Percentiles rank a stretch among this genome's conserved stretches.
Conservation (phyloP, 2,329 filamentous ascomycete genomes). For the Scedosporium apiospermum region DNA sequence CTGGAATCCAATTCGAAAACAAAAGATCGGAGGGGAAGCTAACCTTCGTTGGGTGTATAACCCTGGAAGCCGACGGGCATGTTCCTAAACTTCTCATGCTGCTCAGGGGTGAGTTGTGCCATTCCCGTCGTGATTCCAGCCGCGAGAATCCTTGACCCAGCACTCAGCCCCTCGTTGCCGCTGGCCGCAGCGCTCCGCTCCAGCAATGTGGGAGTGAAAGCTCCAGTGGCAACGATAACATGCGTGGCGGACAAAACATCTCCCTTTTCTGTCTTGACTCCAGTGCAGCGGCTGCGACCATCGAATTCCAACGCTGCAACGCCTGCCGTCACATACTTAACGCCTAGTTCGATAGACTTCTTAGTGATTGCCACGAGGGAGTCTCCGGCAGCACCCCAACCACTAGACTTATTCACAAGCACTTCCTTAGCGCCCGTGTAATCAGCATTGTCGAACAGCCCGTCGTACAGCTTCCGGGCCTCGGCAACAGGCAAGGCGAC, state of each 20-base stretch:
- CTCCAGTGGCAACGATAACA: slow-evolving; percentile 45
- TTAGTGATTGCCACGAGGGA: slow-evolving; percentile 44
- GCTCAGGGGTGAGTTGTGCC: slow-evolving; percentile 38
- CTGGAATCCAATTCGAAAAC: slow-evolving; percentile 9
- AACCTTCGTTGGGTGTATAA: slow-evolving; percentile 26
- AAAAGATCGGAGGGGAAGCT: slow-evolving; percentile 13
- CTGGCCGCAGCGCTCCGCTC: slow-evolving; percentile 39
- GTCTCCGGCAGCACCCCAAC: slow-evolving; percentile 55
- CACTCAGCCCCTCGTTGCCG: slow-evolving; percentile 36
- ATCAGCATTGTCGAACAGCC: slow-evolving; percentile 50
- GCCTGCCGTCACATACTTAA: slow-evolving; percentile 48
- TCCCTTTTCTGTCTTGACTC: slow-evolving; percentile 38
- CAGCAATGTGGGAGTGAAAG: slow-evolving; percentile 47
- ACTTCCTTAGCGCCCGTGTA: slow-evolving; percentile 50
- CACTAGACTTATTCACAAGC: slow-evolving; percentile 50
- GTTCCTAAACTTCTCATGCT: slow-evolving; percentile 32
- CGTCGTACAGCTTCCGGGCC: slow-evolving; percentile 41
- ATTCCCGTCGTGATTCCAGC: slow-evolving; percentile 51
- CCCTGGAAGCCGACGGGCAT: slow-evolving; percentile 41
- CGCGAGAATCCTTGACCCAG: slow-evolving; percentile 45
- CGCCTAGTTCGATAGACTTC: slow-evolving; percentile 41
- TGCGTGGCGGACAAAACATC: slow-evolving; percentile 35
- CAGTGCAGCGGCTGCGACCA: slow-evolving; percentile 30
- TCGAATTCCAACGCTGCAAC: slow-evolving; percentile 38
- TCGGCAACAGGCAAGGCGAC: slow-evolving; percentile 35